Conservation (phyloP, 2,329 filamentous ascomycete genomes). For the Aureobasidium sp. region DNA sequence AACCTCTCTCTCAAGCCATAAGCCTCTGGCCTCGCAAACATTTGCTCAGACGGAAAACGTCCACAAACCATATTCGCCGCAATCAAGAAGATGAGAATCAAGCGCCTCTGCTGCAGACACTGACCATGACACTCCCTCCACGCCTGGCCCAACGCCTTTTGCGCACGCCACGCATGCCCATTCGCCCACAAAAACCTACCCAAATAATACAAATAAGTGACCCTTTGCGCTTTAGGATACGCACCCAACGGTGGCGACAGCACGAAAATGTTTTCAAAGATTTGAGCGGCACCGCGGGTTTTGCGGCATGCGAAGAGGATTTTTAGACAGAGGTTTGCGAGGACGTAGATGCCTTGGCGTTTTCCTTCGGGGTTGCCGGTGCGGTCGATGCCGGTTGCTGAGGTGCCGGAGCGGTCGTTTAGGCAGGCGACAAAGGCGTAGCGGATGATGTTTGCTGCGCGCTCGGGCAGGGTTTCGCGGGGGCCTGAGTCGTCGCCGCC, state of each 20-base stretch:
- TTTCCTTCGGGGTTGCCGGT: conserved; percentile 66
- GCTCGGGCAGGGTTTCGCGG: conserved; percentile 72
- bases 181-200: conserved; percentile 84
- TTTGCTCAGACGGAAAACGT: conserved; percentile 61
- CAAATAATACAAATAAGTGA: conserved; percentile 91
- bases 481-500: conserved; percentile 55
- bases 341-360: conserved; percentile 79
- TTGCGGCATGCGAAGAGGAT: conserved; percentile 83
- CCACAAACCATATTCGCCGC: conserved; percentile 77
- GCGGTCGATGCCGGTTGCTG: conserved; percentile 42
- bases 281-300: conserved; percentile 73
- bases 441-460: conserved; percentile 80
- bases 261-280: conserved; percentile 80
- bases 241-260: conserved; percentile 72
- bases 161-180: conserved; percentile 71
- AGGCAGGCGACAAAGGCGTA: conserved; percentile 87
- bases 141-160: conserved; percentile 65
- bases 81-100: conserved; percentile 78
- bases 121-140: conserved; percentile 62
- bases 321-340: conserved; percentile 84
- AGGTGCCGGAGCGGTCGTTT: conserved; percentile 64
- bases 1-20: conserved; percentile 58
- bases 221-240: conserved; percentile 78
- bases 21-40: conserved; percentile 66
- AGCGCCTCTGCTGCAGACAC: conserved; percentile 58